phyloP scores from a whole-genome alignment of 768 basidiomycete genomes.

The Trametes maxima region DNA sequence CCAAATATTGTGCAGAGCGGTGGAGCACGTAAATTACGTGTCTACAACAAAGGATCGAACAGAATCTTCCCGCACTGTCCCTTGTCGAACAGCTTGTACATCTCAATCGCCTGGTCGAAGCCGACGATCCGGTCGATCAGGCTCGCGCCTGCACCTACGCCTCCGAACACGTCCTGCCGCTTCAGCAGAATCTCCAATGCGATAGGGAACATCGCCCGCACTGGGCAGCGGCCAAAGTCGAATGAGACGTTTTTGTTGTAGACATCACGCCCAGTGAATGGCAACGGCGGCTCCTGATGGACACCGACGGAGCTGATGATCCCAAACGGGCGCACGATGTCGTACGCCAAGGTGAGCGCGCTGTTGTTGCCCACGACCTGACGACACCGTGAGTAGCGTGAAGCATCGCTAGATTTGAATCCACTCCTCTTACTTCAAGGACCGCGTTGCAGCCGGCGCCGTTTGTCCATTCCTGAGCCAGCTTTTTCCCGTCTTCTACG shows the following conservation, averaged over 20 bases:
- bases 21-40: too few species aligned
- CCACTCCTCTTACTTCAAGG: constrained; percentile 54
- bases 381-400: neutral
- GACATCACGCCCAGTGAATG: constrained; percentile 55
- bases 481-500: constrained; percentile 52
- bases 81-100: constrained; percentile 70
- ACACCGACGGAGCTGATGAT: constrained; percentile 76
- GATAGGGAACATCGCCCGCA: constrained; percentile 72
- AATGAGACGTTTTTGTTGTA: constrained; percentile 82
- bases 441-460: constrained; percentile 64
- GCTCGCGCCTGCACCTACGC: constrained; percentile 60
- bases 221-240: constrained; percentile 82
- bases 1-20: too few species aligned
- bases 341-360: constrained; percentile 65
- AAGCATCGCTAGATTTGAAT: neutral
- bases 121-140: constrained; percentile 70
- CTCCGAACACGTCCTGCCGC: constrained; percentile 74
- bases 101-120: constrained; percentile 56
- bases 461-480: constrained; percentile 54
- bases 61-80: constrained; percentile 74
- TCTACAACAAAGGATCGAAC: constrained; percentile 67
- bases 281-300: constrained; percentile 55
- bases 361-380: constrained; percentile 73
- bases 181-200: constrained; percentile 71
- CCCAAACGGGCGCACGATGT: constrained; percentile 75